These are phyloP conservation scores for Bipolaris bicolor DNA, from an alignment of 2,329 filamentous ascomycete genomes.

Conservation along the genomic window DNA sequence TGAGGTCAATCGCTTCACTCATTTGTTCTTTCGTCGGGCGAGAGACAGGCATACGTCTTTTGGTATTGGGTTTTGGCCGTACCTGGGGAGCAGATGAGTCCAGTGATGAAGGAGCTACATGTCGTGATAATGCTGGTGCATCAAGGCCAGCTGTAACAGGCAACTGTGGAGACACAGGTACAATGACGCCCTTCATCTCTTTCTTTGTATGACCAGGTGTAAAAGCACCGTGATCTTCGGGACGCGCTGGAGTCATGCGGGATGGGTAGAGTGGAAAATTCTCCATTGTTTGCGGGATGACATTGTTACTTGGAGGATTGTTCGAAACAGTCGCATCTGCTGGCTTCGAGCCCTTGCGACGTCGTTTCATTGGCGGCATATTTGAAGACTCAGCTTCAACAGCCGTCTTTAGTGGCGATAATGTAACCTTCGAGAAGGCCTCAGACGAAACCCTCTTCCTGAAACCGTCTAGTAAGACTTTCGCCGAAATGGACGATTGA, in stretches of 20 bases:
- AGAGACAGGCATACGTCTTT: slow-evolving; percentile 1
- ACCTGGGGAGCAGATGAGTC: neutral
- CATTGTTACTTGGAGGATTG: neutral
- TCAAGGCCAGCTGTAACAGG: neutral
- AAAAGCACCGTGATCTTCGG: neutral
- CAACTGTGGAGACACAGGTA: slow-evolving; percentile 3
- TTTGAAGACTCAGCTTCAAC: slow-evolving; percentile 1
- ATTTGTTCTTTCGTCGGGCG: neutral
- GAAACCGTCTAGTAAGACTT: neutral
- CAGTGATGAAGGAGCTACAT: neutral
- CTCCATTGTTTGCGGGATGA: neutral
- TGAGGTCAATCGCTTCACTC: slow-evolving; percentile 24
- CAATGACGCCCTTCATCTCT: slow-evolving; percentile 7
- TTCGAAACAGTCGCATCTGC: neutral
- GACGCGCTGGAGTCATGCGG: neutral
- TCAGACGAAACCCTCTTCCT: neutral
- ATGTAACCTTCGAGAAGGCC: neutral
- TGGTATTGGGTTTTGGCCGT: neutral
- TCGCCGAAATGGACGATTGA: neutral
- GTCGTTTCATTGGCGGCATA: slow-evolving; percentile 21
- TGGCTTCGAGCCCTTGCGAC: slow-evolving; percentile 16
- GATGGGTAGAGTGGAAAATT: neutral
- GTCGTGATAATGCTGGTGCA: neutral
- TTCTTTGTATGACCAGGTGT: neutral
- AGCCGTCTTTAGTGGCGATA: neutral